Evolutionary conservation across 768 basidiomycete species (phyloP).

Genomic region (Russula sp.): DNA sequence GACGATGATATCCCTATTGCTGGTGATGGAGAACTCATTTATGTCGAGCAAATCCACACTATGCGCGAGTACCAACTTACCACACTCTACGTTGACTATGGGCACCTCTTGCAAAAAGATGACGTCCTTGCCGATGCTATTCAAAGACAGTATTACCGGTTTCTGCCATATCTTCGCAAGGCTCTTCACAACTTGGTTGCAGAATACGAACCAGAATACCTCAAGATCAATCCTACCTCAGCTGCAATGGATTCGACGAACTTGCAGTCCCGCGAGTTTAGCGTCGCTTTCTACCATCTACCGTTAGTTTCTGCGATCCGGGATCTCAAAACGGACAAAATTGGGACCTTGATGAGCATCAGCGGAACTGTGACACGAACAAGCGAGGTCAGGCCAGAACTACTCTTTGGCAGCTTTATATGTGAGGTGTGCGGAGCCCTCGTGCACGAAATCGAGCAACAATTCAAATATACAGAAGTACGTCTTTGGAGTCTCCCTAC

Average conservation of each 20-base stretch:
- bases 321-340: slow-evolving; percentile 86
- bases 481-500: not conserved
- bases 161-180: slow-evolving; percentile 89
- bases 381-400: slow-evolving; percentile 93
- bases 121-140: slow-evolving; percentile 93
- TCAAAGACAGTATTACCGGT: slow-evolving; percentile 92
- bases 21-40: slow-evolving; percentile 61
- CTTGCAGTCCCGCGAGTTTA: slow-evolving; percentile 89
- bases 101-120: slow-evolving; percentile 83
- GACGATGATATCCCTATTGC: slow-evolving; percentile 56
- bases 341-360: slow-evolving; percentile 91
- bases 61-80: slow-evolving; percentile 94
- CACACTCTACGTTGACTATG: slow-evolving; percentile 94
- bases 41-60: slow-evolving; percentile 89
- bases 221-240: slow-evolving; percentile 91
- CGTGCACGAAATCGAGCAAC: slow-evolving; percentile 93
- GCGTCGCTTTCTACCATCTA: slow-evolving; percentile 91
- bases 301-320: slow-evolving; percentile 93
- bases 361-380: slow-evolving; percentile 97
- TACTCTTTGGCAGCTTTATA: slow-evolving; percentile 88
- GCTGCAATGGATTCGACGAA: slow-evolving; percentile 82
- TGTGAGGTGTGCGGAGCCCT: slow-evolving; percentile 85
- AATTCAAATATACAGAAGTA: slow-evolving; percentile 99
- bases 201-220: slow-evolving; percentile 86
- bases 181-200: slow-evolving; percentile 87